phyloP scores from a whole-genome alignment of 371 early-diverging fungal genomes.

The Entomophthora muscae region DNA sequence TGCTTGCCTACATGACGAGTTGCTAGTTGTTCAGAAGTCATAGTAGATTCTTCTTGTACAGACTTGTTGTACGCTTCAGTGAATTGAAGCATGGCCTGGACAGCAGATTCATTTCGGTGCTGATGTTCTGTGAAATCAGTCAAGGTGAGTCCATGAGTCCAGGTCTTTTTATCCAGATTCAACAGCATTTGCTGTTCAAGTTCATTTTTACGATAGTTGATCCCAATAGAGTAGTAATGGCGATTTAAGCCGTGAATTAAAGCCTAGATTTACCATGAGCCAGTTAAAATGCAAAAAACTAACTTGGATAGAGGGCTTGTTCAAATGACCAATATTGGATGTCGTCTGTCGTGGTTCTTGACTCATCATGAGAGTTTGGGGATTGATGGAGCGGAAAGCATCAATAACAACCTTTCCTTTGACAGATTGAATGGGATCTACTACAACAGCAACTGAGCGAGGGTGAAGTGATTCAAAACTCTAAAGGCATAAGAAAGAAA shows the following conservation, averaged over 20 bases:
- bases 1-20: slow-evolving; percentile 96
- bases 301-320: slow-evolving; percentile 93
- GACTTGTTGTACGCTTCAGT: slow-evolving; percentile 91
- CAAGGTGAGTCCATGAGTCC: slow-evolving; percentile 91
- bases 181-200: slow-evolving; percentile 98
- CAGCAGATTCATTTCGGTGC: slow-evolving; percentile 60
- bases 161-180: slow-evolving; percentile 96
- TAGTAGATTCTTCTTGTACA: slow-evolving; percentile 81
- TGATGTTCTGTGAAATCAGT: slow-evolving; percentile 65
- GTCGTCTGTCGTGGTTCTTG: slow-evolving; percentile 99
- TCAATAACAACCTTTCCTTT: slow-evolving; percentile 99
- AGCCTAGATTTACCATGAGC: slow-evolving; percentile 28
- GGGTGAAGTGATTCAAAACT: slow-evolving; percentile 93
- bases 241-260: slow-evolving; percentile 98
- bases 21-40: slow-evolving; percentile 88
- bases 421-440: slow-evolving; percentile 99
- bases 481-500: slow-evolving; percentile 15
- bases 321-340: slow-evolving; percentile 96
- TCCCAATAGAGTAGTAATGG: slow-evolving; percentile 99
- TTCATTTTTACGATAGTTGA: slow-evolving; percentile 97
- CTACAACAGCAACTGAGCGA: slow-evolving; percentile 98
- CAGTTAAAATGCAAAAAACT: slow-evolving; percentile 1
- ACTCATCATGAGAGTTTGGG: slow-evolving; percentile 71
- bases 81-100: slow-evolving; percentile 70
- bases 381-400: slow-evolving; percentile 96